Percentiles rank a stretch among this genome's conserved stretches.
Conservation (phyloP, 345 rosid species). For the Populus nigra region DNA sequence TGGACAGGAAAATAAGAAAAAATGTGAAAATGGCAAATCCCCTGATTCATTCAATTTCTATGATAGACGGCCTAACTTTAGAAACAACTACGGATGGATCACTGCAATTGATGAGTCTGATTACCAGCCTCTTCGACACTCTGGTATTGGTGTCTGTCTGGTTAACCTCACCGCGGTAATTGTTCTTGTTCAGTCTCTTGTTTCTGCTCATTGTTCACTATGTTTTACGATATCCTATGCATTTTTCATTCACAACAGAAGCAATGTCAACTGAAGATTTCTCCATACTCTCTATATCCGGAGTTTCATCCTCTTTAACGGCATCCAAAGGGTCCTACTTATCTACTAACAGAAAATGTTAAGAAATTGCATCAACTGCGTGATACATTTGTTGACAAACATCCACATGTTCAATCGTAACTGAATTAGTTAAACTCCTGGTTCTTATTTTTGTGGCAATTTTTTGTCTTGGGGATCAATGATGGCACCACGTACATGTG, state of each 20-base stretch:
- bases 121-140: conserved; percentile 55
- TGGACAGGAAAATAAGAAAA: conserved; percentile 14
- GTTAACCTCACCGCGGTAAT: conserved; percentile 84
- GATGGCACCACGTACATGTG: conserved; percentile 80
- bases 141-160: conserved; percentile 63
- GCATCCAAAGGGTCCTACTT: too few species aligned
- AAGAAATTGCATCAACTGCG: too few species aligned
- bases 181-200: background rate
- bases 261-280: background rate
- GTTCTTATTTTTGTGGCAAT: background rate
- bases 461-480: conserved; percentile 59
- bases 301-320: too few species aligned
- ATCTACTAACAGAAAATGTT: too few species aligned
- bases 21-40: conserved; percentile 22
- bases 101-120: conserved; percentile 55
- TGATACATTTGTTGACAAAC: too few species aligned
- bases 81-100: conserved; percentile 77
- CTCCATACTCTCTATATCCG: too few species aligned
- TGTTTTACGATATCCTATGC: background rate
- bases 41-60: conserved; percentile 70
- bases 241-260: background rate
- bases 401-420: too few species aligned
- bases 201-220: background rate
- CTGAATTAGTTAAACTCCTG: background rate
- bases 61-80: conserved; percentile 44